Evolutionary conservation across 352 stramenopile species (phyloP), one percentile per base, ranked within the genome.

Genomic region (Phytophthora fragariae): DNA sequence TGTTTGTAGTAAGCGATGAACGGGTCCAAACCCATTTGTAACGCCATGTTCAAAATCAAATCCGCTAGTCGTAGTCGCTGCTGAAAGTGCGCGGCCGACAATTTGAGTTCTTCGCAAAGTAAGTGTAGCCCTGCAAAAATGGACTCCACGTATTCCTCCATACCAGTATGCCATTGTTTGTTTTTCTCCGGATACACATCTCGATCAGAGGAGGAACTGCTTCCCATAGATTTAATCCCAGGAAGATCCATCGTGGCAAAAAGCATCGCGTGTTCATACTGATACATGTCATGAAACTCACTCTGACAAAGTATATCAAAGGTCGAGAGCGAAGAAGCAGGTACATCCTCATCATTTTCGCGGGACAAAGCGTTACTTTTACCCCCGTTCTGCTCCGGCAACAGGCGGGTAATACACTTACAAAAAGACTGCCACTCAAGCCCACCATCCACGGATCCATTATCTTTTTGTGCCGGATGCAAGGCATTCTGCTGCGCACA

Each of bases 51-150:
- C 33, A 80, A 41, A 11, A 91, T 37, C 9, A 92, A 65, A 3
- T 50, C 50, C 2, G 71, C 72, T n/a, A 95, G 49, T 35, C 76
- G 65, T n/a, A 84, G 71, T 17, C 75, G 74, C 19, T 74, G 62
- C 17, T 66, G 41, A 21, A 61, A 75, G 3, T 77, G 80, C 8
- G 52, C 68, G 35, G 75, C 68, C 10, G 87, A 92, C 15, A 94
- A 65, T 56, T 85, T 90, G 0, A 86, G 57, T 35, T 95, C 87
- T 85, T 95, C 87, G 46, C 91, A 79, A 5, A 93, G 61, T 31
- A 94, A 75, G 44, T 95, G 89, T 31, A 95, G 67, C 0, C 74
- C 84, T 1, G 67, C 65, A 77, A 92, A 86, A n/a, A 91, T 73
- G 2, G 21, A 35, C 31, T 53, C 29, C 19, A 77, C 12, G 8